Conservation (phyloP, 768 basidiomycete species). For the Pisolithus orientalis region DNA sequence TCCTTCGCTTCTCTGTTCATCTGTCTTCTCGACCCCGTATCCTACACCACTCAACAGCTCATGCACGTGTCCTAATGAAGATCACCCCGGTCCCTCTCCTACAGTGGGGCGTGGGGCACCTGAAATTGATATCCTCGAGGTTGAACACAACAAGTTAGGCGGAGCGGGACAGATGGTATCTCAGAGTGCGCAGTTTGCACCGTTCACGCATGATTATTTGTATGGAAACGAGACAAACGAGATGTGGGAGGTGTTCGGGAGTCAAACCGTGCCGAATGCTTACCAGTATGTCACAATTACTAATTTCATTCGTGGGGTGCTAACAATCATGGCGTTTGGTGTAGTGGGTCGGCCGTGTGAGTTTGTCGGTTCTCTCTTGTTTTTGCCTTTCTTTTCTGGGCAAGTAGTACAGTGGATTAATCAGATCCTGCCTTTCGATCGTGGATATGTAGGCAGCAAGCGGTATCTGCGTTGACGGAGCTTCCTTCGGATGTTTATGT, state of each 20-base stretch:
- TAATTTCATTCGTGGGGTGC: not conserved
- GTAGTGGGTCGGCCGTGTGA: constrained; percentile 2
- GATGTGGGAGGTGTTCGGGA: constrained; percentile 30
- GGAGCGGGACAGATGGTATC: constrained; percentile 51
- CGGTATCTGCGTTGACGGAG: constrained; percentile 40
- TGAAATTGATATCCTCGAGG: constrained; percentile 81
- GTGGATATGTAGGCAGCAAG: constrained; percentile 34
- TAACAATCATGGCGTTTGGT: not conserved
- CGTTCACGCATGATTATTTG: constrained; percentile 42
- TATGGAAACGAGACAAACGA: constrained; percentile 31
- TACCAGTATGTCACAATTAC: constrained; percentile 36
- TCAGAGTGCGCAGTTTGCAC: constrained; percentile 72
- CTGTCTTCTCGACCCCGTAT: no score
- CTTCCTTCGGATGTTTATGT: constrained; percentile 43
- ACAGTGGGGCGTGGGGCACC: constrained; percentile 62
- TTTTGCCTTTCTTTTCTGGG: not conserved
- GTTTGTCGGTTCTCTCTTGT: not conserved
- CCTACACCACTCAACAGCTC: constrained; percentile 33
- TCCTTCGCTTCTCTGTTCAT: not conserved
- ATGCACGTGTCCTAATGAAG: constrained; percentile 69
- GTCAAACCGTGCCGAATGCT: constrained; percentile 28
- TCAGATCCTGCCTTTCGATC: not conserved
- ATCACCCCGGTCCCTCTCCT: constrained; percentile 67
- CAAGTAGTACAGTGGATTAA: not conserved
- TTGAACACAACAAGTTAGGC: constrained; percentile 51